Evolutionary conservation across 345 rosid genomes (phyloP).

Genomic region (Heritiera fomes): DNA sequence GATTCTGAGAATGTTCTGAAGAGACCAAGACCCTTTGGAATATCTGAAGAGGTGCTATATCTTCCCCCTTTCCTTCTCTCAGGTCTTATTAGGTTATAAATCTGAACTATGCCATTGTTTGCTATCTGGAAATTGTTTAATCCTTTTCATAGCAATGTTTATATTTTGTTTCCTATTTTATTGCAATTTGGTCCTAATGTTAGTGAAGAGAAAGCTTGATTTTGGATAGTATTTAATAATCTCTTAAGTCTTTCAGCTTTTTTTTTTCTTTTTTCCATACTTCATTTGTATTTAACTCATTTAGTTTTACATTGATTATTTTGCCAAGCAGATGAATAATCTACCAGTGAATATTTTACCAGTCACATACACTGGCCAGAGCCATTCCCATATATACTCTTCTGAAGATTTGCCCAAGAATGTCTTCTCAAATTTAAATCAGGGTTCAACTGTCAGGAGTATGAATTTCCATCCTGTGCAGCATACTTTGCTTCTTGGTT

Average conservation of each 20-base stretch:
- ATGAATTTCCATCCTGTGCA: slow-evolving; percentile 45
- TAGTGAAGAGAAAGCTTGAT: background rate
- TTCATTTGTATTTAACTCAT: background rate
- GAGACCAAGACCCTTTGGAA: slow-evolving; percentile 36
- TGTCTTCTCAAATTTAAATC: slow-evolving; percentile 23
- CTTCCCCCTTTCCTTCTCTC: background rate
- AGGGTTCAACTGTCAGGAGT: slow-evolving; percentile 39
- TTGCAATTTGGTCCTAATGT: background rate
- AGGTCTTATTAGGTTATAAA: background rate
- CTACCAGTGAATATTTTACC: slow-evolving; percentile 50
- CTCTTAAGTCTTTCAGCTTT: background rate
- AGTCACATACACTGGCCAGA: slow-evolving; percentile 47
- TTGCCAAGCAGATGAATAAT: slow-evolving; percentile 39
- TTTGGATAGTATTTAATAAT: background rate
- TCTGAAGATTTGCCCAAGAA: slow-evolving; percentile 39
- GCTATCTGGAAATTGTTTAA: background rate
- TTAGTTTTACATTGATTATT: no score
- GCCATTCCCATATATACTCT: slow-evolving; percentile 28
- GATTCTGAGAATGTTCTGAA: slow-evolving; percentile 36
- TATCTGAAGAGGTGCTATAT: slow-evolving; percentile 33
- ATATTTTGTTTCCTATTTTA: no score
- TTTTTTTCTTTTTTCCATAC: background rate
- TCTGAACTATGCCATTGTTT: background rate
- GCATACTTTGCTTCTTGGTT: slow-evolving; percentile 40
- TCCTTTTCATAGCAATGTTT: background rate